Evolutionary conservation across 2,329 filamentous ascomycete species (phyloP).

Genomic region (Sporothrix curviconia): DNA sequence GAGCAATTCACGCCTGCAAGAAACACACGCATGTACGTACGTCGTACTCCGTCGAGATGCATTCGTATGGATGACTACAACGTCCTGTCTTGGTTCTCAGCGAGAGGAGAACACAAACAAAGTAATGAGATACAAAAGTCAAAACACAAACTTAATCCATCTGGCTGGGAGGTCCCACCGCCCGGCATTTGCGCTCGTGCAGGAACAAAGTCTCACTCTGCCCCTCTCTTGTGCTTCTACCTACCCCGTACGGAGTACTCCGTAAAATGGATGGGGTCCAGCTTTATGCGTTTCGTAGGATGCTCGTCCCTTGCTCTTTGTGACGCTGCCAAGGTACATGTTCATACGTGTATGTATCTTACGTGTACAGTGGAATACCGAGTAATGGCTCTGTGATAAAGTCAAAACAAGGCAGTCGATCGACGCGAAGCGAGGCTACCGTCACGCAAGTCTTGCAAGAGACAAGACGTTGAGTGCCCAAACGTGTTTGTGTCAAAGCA

Average conservation of each 20-base stretch:
- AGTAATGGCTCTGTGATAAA: too few relatives aligned
- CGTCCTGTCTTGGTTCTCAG: neutral
- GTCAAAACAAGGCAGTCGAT: neutral
- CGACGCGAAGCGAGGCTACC: neutral
- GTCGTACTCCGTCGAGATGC: neutral
- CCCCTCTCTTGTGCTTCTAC: neutral
- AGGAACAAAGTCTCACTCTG: neutral
- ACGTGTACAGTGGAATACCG: too few relatives aligned
- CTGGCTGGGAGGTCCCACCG: constrained; percentile 4
- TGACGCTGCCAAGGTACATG: too few relatives aligned
- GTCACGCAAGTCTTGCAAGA: neutral
- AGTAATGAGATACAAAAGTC: too few relatives aligned
- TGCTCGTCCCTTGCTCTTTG: neutral
- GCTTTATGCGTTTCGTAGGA: neutral
- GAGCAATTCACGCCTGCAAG: neutral
- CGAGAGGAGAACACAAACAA: too few relatives aligned
- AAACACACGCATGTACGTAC: neutral
- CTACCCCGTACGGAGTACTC: neutral
- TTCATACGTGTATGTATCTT: too few relatives aligned
- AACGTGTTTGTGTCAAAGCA: neutral
- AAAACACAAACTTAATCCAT: constrained; percentile 2
- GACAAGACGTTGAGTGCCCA: neutral
- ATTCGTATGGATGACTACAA: neutral
- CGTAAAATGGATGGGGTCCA: neutral
- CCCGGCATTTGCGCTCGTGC: constrained; percentile 5